Evolutionary conservation across 2,329 filamentous ascomycete species (phyloP).

Genomic region (Metarhizium album): DNA sequence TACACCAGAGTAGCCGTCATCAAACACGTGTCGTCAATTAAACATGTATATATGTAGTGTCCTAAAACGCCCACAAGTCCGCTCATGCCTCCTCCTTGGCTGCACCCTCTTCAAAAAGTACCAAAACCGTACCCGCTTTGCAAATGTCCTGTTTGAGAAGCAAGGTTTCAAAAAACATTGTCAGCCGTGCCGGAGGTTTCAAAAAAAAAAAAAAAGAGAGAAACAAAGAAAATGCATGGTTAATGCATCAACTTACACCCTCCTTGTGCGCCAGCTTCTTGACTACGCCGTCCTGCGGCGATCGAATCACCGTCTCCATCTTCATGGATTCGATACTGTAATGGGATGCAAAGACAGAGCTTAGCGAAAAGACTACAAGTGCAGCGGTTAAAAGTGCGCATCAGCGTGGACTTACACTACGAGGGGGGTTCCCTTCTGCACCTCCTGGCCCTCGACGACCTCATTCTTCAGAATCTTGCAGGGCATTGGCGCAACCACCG

Average conservation of each 20-base stretch:
- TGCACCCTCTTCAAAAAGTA: conserved; percentile 54
- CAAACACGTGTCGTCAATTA: conserved; percentile 2
- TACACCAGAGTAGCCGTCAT: neutral
- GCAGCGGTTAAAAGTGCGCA: too few species aligned
- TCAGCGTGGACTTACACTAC: conserved; percentile 62
- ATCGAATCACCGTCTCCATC: conserved; percentile 78
- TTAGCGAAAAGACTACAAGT: neutral
- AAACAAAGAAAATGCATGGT: conserved; percentile 3
- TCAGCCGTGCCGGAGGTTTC: too few species aligned
- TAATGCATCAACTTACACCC: conserved; percentile 45
- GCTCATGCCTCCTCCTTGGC: conserved; percentile 16
- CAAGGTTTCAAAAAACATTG: too few species aligned
- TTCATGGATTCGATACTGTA: conserved; percentile 74
- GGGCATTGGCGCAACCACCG: conserved; percentile 88
- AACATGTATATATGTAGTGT: conserved; percentile 2
- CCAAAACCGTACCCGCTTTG: conserved; percentile 64
- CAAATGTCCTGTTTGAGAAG: conserved; percentile 58
- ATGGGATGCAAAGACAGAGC: neutral
- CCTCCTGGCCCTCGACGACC: conserved; percentile 68
- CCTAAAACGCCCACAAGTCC: conserved; percentile 8
- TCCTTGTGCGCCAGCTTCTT: conserved; percentile 64
- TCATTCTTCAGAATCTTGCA: conserved; percentile 92
- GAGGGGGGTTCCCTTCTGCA: conserved; percentile 76
- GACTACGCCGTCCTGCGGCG: conserved; percentile 60
- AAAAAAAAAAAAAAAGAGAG: neutral